Base-by-base conservation (phyloP, 805 yeast species). In the Zygotorulaspora chibaensis region DNA sequence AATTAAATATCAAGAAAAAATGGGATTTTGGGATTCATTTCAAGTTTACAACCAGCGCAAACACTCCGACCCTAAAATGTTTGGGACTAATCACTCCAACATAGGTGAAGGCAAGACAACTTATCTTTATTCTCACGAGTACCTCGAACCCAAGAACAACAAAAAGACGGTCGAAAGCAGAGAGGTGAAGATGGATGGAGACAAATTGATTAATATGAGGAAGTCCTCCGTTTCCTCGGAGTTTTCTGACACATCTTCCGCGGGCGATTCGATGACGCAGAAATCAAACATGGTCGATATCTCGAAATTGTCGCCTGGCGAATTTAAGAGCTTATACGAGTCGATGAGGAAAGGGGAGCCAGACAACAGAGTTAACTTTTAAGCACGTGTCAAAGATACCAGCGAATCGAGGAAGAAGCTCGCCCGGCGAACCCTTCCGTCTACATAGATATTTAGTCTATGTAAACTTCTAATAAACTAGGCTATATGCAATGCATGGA, bases 11-110 rank as follows among this genome's bases (percentile, higher is more conserved):
- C n/a, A 28, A 31, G 17, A 10, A 33, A 56, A 42, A 51, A 50
- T 45, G 42, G 56, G 56, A 42, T 45, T 65, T 45, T 62, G 62
- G 54, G 61, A 64, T 38, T 58, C 69, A 34, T 65, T 65, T 43
- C 55, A 54, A 44, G 66, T 65, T 15, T 61, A 65, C 50, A 61
- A 64, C 52, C 55, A 46, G 37, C 54, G 52, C 34, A 65, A 65
- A 39, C 69, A 65, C 46, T 54, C 63, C 5, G 42, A 52, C 13
- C 51, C 56, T 2, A 49, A 40, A 2, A 47, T 52, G 34, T 50
- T 38, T 13, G 63, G 62, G 2, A 47, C 51, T 0, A 52, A 51
- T 25, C 56, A 54, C 28, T 45, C 56, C 3, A 59, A 58, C 40
- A 29, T 54, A 5, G 59, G 60, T 4, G 46, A 48, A 3, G 44